Conservation (phyloP, 1,284 basidiomycete genomes). For the Naganishia albida region DNA sequence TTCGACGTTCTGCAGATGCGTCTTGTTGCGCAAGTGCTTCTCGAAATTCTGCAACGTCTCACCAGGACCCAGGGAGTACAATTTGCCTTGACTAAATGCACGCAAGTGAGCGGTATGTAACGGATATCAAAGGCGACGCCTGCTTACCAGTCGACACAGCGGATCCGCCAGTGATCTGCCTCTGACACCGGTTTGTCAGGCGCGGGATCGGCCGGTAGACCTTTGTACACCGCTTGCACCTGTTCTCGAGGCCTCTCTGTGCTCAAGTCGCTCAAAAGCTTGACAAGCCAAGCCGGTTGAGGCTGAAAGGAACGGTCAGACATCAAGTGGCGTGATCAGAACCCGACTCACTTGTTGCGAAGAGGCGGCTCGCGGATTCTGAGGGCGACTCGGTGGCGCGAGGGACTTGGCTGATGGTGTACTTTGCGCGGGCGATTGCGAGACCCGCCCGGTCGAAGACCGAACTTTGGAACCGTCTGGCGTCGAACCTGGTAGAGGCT, state of each 20-base stretch:
- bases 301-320: conserved; percentile 38
- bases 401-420: background rate
- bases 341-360: conserved; percentile 4
- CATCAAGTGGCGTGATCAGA: background rate
- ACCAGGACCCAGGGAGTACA: conserved; percentile 91
- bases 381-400: conserved; percentile 3
- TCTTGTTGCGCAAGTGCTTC: conserved; percentile 79
- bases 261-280: conserved; percentile 67
- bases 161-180: conserved; percentile 80
- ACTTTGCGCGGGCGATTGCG: conserved; percentile 15
- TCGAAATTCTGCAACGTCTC: conserved; percentile 88
- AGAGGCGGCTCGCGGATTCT: conserved; percentile 7
- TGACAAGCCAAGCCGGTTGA: conserved; percentile 70
- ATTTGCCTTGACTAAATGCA: conserved; percentile 56
- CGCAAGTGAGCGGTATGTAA: background rate
- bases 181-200: conserved; percentile 43
- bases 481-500: conserved; percentile 15
- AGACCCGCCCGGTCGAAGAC: conserved; percentile 6
- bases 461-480: conserved; percentile 4
- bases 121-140: background rate
- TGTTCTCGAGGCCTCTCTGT: conserved; percentile 75
- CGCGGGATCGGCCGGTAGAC: conserved; percentile 57
- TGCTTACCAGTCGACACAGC: conserved; percentile 78
- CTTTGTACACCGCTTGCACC: conserved; percentile 70
- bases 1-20: conserved; percentile 66